Base-by-base conservation (phyloP, 371 early-diverging fungal species). In the Apophysomyces trapeziformis region DNA sequence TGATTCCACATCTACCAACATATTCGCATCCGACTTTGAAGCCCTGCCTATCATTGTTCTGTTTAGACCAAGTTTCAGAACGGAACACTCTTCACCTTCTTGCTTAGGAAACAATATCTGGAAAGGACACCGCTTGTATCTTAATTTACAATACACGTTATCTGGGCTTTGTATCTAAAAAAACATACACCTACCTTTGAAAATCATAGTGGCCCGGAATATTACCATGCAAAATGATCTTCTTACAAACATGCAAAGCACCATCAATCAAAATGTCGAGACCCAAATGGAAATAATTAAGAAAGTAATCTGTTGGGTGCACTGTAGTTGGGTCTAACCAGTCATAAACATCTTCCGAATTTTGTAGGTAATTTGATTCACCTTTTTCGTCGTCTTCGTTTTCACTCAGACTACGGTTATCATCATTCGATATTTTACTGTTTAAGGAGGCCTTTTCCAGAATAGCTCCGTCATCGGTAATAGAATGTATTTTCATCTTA, bases 191-290 rank as follows among this genome's bases (percentile, higher is more conserved):
- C 13, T 82, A 92, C 86, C 85, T 81, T 64, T 86, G 85, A 56
- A 92, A 90, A 67, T 91, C 89, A 75, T 84, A 88, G 64, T 90
- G 92, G 2, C 92, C 90, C 13, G 89, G 89, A 0, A 87, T 69
- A 67, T 93, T 93, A n/a, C 85, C 84, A 70, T 93, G 92, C 61
- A 92, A 72, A 7, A 92, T 73, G 38, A 93, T 82, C 74, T 92
- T 93, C 67, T 87, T 88, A 68, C 90, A 87, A 5, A 83, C 76
- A 69, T 93, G 92, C 2, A 77, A 70, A 18, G 70, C 67, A 7
- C 90, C 92, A 68, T 92, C 91, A 65, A 93, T 86, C 13, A 92
- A 68, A 39, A 92, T 73, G 70, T 93, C 93, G 16, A 93, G 80
- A 1, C 93, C 93, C 43, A 88, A 58, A 54, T 86, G 84, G 70